A percentile compares a stretch with the other conserved stretches of the same genome.
phyloP scores from a whole-genome alignment of 2,329 filamentous ascomycete genomes.

The Leptoxyphium fumago region DNA sequence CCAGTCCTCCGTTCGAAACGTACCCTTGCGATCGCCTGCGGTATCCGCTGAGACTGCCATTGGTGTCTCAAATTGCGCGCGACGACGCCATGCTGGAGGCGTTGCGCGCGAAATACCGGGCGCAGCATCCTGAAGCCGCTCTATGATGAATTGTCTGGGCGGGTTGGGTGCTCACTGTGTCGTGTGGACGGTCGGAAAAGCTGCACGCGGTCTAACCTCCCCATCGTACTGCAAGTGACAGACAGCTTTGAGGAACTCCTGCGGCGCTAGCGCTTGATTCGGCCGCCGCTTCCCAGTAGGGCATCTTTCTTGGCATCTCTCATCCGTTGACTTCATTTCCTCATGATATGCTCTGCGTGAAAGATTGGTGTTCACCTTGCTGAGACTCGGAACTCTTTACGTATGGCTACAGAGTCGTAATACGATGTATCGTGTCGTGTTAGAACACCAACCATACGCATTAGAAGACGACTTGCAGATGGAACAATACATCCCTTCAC shows the following conservation, averaged over 20 bases:
- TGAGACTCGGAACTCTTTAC: too few relatives aligned
- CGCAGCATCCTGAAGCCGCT: not conserved
- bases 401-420: too few relatives aligned
- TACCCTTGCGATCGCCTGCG: conserved; percentile 4
- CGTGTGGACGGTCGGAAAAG: not conserved
- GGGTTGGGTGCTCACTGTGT: not conserved
- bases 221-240: too few relatives aligned
- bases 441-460: too few relatives aligned
- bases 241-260: not conserved
- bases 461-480: too few relatives aligned
- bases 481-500: too few relatives aligned
- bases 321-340: too few relatives aligned
- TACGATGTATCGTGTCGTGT: too few relatives aligned
- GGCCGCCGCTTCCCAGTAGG: too few relatives aligned
- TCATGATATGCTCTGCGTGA: too few relatives aligned
- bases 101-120: not conserved
- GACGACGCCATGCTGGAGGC: not conserved
- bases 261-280: not conserved
- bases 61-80: conserved; percentile 6
- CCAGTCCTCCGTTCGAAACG: not conserved
- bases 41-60: conserved; percentile 10
- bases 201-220: not conserved
- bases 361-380: too few relatives aligned
- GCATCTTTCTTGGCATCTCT: too few relatives aligned
- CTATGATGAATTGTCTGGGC: not conserved